Evolutionary conservation across 2,329 filamentous ascomycete species (phyloP).

Genomic region (Magnaporthiopsis poae): DNA sequence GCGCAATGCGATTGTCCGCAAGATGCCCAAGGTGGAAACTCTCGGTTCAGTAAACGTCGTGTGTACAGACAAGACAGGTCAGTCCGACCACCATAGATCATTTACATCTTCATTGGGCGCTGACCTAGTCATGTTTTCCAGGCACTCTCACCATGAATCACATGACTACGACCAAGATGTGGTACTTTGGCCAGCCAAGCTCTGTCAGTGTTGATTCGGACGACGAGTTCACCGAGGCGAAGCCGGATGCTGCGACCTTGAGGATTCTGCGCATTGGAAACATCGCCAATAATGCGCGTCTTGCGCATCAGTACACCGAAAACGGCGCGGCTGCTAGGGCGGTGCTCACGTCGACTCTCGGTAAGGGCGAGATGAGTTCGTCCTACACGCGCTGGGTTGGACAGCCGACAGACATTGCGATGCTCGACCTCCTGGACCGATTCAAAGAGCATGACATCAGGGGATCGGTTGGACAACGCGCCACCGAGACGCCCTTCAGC

Average conservation of each 20-base stretch:
- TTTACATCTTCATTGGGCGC: background rate
- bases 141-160: slow-evolving; percentile 93
- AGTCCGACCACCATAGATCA: slow-evolving; percentile 10
- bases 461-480: slow-evolving; percentile 70
- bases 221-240: slow-evolving; percentile 42
- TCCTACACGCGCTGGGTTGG: slow-evolving; percentile 85
- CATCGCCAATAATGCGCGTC: slow-evolving; percentile 85
- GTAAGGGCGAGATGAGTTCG: slow-evolving; percentile 44
- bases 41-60: slow-evolving; percentile 99
- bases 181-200: slow-evolving; percentile 68
- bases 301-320: slow-evolving; percentile 63
- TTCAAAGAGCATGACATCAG: slow-evolving; percentile 88
- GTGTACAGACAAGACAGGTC: slow-evolving; percentile 92
- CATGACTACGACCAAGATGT: slow-evolving; percentile 94
- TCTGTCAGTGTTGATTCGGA: slow-evolving; percentile 45
- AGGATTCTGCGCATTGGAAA: slow-evolving; percentile 86
- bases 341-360: slow-evolving; percentile 75
- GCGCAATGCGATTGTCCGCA: slow-evolving; percentile 86
- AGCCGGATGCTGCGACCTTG: slow-evolving; percentile 63
- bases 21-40: slow-evolving; percentile 93
- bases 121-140: slow-evolving; percentile 18
- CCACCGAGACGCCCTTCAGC: slow-evolving; percentile 85
- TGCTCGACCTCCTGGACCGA: slow-evolving; percentile 82
- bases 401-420: slow-evolving; percentile 94
- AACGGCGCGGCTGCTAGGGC: slow-evolving; percentile 64